Percentiles rank a stretch among this genome's conserved stretches.
These are phyloP conservation scores for Ophiobolus disseminans DNA, from an alignment of 2,329 filamentous ascomycete species.

Conservation along the genomic window DNA sequence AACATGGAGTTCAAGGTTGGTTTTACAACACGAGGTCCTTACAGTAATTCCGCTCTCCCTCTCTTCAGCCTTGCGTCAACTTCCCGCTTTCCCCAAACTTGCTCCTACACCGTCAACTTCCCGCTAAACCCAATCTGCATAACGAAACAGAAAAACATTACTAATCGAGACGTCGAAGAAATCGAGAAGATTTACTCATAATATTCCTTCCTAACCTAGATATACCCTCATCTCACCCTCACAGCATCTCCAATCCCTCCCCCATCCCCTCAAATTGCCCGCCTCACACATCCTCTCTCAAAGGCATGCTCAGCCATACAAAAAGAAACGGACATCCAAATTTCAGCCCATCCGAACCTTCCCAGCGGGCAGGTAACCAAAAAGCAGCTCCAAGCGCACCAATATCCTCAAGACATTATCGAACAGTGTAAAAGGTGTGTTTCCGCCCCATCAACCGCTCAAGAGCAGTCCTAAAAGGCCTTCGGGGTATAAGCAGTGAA, in stretches of 20 bases:
- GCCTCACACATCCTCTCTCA: background rate
- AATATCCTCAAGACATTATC: constrained; percentile 40
- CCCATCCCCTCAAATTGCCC: background rate
- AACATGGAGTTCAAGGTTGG: no score
- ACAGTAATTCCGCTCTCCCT: no score
- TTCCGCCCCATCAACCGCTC: constrained; percentile 1
- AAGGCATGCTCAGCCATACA: constrained; percentile 7
- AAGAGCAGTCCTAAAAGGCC: constrained; percentile 5
- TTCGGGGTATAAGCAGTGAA: constrained; percentile 29
- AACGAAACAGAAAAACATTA: no score
- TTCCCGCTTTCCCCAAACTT: no score
- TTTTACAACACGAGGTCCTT: no score
- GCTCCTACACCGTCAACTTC: no score
- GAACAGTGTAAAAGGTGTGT: constrained; percentile 15
- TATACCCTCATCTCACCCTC: no score
- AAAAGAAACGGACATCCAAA: constrained; percentile 8
- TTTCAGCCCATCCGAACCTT: constrained; percentile 23
- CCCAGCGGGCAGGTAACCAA: constrained; percentile 23
- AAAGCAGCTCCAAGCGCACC: constrained; percentile 1
- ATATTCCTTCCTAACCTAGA: no score
- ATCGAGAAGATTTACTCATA: no score
- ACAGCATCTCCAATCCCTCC: background rate
- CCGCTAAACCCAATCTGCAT: no score
- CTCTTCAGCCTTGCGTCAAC: no score
- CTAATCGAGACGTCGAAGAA: no score